Conservation (phyloP, 805 yeast genomes). For the Starmerella floris region DNA sequence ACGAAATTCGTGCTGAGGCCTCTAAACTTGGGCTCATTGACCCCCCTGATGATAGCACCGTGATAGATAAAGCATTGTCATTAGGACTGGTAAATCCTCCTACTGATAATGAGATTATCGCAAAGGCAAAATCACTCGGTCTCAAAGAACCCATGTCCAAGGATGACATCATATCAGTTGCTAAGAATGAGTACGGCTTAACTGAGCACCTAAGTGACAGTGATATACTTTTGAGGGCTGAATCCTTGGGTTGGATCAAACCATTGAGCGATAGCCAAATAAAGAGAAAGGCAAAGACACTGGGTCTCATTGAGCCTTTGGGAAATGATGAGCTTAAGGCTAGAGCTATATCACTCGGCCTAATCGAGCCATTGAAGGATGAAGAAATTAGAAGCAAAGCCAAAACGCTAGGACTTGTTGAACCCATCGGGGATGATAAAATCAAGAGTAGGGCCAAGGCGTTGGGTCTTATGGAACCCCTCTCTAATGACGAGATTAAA, state of each 20-base stretch:
- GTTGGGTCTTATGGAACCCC: conserved; percentile 20
- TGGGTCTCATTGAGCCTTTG: conserved; percentile 10
- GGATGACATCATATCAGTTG: no score
- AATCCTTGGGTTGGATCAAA: conserved; percentile 9
- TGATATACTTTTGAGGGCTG: conserved; percentile 1
- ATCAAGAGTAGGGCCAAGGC: not conserved
- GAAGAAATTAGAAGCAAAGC: conserved; percentile 17
- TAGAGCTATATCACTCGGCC: conserved; percentile 7
- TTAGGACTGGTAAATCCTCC: conserved; percentile 10
- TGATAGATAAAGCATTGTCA: conserved; percentile 20
- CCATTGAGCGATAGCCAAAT: conserved; percentile 5
- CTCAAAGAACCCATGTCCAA: conserved; percentile 23
- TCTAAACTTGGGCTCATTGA: conserved; percentile 8
- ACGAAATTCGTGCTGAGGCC: conserved; percentile 2
- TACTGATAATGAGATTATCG: conserved; percentile 28
- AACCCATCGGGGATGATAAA: conserved; percentile 8
- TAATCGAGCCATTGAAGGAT: conserved; percentile 24
- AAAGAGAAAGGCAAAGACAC: conserved; percentile 20
- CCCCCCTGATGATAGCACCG: conserved; percentile 5
- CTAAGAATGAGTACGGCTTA: no score
- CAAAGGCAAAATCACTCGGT: conserved; percentile 22
- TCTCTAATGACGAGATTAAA: conserved; percentile 21
- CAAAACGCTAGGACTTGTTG: conserved; percentile 16
- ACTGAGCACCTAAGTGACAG: conserved; percentile 31
- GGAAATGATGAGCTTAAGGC: conserved; percentile 31